These are phyloP conservation scores for Postia placenta DNA, from an alignment of 768 basidiomycete species.

Conservation along the genomic window DNA sequence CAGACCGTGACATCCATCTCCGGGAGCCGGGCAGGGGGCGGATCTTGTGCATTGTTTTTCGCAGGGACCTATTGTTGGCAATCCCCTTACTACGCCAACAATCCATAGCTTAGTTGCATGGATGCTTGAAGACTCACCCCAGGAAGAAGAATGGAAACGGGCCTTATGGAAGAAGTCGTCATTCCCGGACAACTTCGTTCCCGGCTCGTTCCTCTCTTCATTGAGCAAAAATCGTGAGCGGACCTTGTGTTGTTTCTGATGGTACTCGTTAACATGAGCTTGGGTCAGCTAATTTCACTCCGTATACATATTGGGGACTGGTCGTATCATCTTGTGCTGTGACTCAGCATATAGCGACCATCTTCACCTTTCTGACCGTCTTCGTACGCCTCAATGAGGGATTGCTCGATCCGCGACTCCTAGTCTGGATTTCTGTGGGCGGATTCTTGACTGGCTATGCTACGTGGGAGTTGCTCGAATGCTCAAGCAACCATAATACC, in stretches of 20 bases:
- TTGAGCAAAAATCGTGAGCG: slow-evolving; percentile 70
- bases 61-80: too few species aligned
- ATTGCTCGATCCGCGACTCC: slow-evolving; percentile 58
- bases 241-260: slow-evolving; percentile 8
- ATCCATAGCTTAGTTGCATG: too few species aligned
- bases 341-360: slow-evolving; percentile 77
- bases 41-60: background rate
- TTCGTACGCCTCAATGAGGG: slow-evolving; percentile 68
- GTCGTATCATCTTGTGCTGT: slow-evolving; percentile 68
- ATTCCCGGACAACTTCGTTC: slow-evolving; percentile 84
- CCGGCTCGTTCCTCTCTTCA: slow-evolving; percentile 70
- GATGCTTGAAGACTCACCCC: too few species aligned
- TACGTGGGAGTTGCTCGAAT: slow-evolving; percentile 53
- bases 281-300: slow-evolving; percentile 83
- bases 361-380: slow-evolving; percentile 75
- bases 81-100: too few species aligned
- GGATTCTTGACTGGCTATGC: slow-evolving; percentile 58
- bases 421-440: slow-evolving; percentile 58
- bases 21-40: too few species aligned
- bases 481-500: slow-evolving; percentile 18
- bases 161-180: slow-evolving; percentile 74
- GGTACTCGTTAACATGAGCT: background rate
- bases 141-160: slow-evolving; percentile 58
- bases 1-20: too few species aligned
- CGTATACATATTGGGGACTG: slow-evolving; percentile 71